Percentiles rank a stretch among this genome's conserved stretches.
Evolutionary conservation across 176 grass and related monocot genomes (phyloP).

Genomic region (Juncus inflexus): DNA sequence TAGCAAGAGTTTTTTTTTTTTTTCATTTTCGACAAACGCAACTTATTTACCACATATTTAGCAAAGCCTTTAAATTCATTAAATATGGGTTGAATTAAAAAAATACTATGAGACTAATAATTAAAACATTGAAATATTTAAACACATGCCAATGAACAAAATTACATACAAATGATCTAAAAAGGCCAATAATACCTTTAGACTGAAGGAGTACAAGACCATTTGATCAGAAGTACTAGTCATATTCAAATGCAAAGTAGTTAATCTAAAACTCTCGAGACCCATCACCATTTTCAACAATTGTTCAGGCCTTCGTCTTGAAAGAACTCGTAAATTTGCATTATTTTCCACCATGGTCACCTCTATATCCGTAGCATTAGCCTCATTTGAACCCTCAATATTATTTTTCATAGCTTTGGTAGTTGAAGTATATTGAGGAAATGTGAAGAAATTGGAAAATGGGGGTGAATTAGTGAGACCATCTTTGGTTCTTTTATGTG

Average conservation of each 20-base stretch:
- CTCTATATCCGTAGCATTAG: slow-evolving; percentile 50
- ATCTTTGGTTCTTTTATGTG: slow-evolving; percentile 22
- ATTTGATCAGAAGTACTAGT: slow-evolving; percentile 28
- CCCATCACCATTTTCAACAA: slow-evolving; percentile 48
- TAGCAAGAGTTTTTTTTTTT: no score
- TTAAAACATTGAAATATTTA: no score
- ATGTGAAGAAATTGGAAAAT: slow-evolving; percentile 60
- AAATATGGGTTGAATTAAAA: no score
- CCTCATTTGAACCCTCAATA: not conserved
- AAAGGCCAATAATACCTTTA: slow-evolving; percentile 28
- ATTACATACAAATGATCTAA: no score
- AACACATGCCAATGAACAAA: no score
- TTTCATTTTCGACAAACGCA: no score
- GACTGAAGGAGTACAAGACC: slow-evolving; percentile 40
- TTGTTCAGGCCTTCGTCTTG: slow-evolving; percentile 40
- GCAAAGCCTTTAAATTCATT: no score
- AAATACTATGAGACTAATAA: no score
- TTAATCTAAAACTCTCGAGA: slow-evolving; percentile 33
- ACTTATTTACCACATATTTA: no score
- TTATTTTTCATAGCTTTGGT: slow-evolving; percentile 11
- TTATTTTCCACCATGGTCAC: slow-evolving; percentile 59
- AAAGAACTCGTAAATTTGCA: slow-evolving; percentile 40
- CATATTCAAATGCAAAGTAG: slow-evolving; percentile 34
- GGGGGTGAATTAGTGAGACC: slow-evolving; percentile 4
- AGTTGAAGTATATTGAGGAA: slow-evolving; percentile 58